These are phyloP conservation scores for Ceratocystiopsis sp. DNA, from an alignment of 2,329 filamentous ascomycete genomes.

Conservation along the genomic window DNA sequence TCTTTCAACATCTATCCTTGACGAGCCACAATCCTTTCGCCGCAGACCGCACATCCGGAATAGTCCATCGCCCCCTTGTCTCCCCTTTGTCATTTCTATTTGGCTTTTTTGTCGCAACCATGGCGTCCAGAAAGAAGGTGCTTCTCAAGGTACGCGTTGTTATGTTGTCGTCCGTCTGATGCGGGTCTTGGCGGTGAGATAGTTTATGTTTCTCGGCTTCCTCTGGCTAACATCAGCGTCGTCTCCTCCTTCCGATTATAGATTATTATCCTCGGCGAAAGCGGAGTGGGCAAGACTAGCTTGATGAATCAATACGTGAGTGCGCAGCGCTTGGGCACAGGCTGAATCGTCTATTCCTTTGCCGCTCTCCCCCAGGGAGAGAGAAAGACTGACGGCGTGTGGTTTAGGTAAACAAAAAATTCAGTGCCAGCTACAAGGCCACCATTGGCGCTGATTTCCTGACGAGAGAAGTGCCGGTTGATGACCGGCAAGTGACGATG, in stretches of 20 bases:
- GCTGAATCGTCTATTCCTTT: no score
- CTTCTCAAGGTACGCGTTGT: slow-evolving; percentile 52
- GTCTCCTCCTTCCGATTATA: slow-evolving; percentile 19
- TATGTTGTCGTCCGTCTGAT: no score
- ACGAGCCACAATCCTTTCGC: no score
- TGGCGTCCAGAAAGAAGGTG: slow-evolving; percentile 79
- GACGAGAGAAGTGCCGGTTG: slow-evolving; percentile 92
- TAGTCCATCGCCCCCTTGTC: no score
- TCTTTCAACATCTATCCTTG: no score
- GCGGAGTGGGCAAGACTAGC: slow-evolving; percentile 96
- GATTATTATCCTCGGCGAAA: slow-evolving; percentile 98
- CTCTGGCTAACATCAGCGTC: neutral
- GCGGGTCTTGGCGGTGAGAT: no score
- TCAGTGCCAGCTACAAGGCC: slow-evolving; percentile 98
- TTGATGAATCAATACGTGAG: slow-evolving; percentile 99
- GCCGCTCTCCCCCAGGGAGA: no score
- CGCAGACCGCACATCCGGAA: no score
- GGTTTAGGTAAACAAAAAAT: slow-evolving; percentile 94
- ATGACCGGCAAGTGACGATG: slow-evolving; percentile 96
- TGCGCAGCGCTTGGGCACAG: neutral
- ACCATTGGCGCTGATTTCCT: slow-evolving; percentile 98
- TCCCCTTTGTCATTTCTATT: no score
- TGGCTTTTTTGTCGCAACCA: slow-evolving; percentile 20
- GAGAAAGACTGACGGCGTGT: neutral
- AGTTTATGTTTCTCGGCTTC: no score